phyloP scores from a whole-genome alignment of 257 asterid species.

The Schizonepeta tenuifolia region DNA sequence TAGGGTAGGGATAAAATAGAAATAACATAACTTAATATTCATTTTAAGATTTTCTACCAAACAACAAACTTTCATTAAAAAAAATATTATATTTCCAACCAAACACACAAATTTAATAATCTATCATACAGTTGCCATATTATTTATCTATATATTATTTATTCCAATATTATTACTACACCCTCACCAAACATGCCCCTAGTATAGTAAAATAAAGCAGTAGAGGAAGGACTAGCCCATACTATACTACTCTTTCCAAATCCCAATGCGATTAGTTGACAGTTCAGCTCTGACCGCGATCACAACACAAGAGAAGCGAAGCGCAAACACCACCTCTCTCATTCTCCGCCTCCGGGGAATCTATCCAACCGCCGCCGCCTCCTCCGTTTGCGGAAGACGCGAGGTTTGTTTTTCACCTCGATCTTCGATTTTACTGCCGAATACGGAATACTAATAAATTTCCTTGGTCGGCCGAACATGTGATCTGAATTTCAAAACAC shows the following conservation, averaged over 20 bases:
- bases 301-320: constrained; percentile 4
- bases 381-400: background rate
- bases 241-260: constrained; percentile 30
- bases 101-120: too few species aligned
- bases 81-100: too few species aligned
- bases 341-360: background rate
- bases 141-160: too few species aligned
- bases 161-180: too few species aligned
- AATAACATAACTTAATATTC: too few species aligned
- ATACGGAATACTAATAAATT: background rate
- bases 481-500: constrained; percentile 29
- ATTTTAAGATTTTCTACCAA: too few species aligned
- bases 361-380: constrained; percentile 11
- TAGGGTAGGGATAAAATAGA: too few species aligned
- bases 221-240: background rate
- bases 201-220: too few species aligned
- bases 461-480: constrained; percentile 25
- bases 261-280: constrained; percentile 38
- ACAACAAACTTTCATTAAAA: too few species aligned
- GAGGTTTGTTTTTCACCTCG: constrained; percentile 26
- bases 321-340: background rate
- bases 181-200: too few species aligned
- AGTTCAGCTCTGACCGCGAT: constrained; percentile 32
- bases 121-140: too few species aligned
- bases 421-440: background rate